phyloP scores from a whole-genome alignment of 75 land plant species.

The Cupressus sempervirens region DNA sequence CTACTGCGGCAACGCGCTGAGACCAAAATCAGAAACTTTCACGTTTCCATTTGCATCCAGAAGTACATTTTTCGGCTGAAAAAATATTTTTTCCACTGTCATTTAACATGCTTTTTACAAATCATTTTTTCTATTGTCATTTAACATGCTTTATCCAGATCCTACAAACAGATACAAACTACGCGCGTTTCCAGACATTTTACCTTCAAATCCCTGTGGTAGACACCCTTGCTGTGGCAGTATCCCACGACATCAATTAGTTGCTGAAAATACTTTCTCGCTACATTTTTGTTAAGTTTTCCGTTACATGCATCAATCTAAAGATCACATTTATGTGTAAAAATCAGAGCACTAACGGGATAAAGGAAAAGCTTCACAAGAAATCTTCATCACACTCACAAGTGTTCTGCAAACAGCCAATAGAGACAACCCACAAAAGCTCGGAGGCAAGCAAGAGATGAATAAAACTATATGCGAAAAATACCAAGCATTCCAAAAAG shows the following conservation, averaged over 20 bases:
- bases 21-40: conserved; percentile 76
- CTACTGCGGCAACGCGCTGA: conserved; percentile 74
- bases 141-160: too few relatives aligned
- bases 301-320: conserved; percentile 41
- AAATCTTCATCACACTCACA: conserved; percentile 26
- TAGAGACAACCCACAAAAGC: too few relatives aligned
- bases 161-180: neutral
- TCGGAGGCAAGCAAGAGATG: too few relatives aligned
- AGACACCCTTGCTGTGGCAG: conserved; percentile 68
- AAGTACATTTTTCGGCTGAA: conserved; percentile 68
- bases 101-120: too few relatives aligned
- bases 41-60: conserved; percentile 62
- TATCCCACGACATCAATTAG: conserved; percentile 66
- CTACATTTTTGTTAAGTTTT: conserved; percentile 33
- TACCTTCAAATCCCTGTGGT: conserved; percentile 79
- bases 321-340: too few relatives aligned
- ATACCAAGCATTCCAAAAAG: too few relatives aligned
- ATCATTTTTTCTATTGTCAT: too few relatives aligned
- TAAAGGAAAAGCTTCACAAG: too few relatives aligned
- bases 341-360: too few relatives aligned
- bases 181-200: neutral
- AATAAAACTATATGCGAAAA: too few relatives aligned
- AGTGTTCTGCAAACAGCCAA: too few relatives aligned
- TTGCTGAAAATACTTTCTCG: conserved; percentile 70
- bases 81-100: neutral